phyloP scores from a whole-genome alignment of 2,329 filamentous ascomycete genomes.

The Xylariales sp. region DNA sequence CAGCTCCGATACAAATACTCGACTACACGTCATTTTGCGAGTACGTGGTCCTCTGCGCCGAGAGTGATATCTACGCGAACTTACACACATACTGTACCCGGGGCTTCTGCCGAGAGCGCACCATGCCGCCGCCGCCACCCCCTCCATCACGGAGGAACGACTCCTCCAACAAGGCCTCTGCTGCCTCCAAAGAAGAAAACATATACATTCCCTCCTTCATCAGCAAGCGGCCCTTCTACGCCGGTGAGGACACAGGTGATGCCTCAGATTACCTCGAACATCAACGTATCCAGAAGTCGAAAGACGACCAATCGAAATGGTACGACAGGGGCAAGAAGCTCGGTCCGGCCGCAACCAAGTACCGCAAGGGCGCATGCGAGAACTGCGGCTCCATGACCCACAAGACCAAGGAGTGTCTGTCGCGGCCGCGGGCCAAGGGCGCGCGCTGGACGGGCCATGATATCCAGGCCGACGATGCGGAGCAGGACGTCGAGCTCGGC shows the following conservation, averaged over 20 bases:
- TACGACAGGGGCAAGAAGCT: conserved; percentile 84
- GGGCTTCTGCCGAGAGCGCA: too few species aligned
- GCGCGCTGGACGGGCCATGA: conserved; percentile 90
- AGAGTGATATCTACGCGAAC: too few species aligned
- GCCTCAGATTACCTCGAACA: conserved; percentile 90
- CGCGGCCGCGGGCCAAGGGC: conserved; percentile 80
- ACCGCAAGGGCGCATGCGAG: conserved; percentile 95
- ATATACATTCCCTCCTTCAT: conserved; percentile 98
- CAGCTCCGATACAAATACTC: too few species aligned
- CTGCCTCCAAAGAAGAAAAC: conserved; percentile 80
- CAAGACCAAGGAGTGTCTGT: conserved; percentile 90
- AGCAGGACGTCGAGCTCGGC: conserved; percentile 80
- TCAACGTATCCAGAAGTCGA: conserved; percentile 76
- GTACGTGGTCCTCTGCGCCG: too few species aligned
- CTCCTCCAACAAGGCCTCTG: conserved; percentile 24
- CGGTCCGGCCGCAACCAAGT: conserved; percentile 89
- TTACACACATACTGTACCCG: too few species aligned
- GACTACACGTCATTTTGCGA: too few species aligned
- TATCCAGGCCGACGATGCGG: conserved; percentile 85
- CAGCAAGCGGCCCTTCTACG: conserved; percentile 95
- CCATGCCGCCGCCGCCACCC: conserved; percentile 38
- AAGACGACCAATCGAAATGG: conserved; percentile 74
- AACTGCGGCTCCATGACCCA: conserved; percentile 98
- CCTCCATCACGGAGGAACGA: conserved; percentile 29
- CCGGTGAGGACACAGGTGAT: conserved; percentile 70